Percentiles rank a stretch among this genome's conserved stretches.
phyloP scores from a whole-genome alignment of 2,329 filamentous ascomycete genomes.

The Pezicula rhizophila region DNA sequence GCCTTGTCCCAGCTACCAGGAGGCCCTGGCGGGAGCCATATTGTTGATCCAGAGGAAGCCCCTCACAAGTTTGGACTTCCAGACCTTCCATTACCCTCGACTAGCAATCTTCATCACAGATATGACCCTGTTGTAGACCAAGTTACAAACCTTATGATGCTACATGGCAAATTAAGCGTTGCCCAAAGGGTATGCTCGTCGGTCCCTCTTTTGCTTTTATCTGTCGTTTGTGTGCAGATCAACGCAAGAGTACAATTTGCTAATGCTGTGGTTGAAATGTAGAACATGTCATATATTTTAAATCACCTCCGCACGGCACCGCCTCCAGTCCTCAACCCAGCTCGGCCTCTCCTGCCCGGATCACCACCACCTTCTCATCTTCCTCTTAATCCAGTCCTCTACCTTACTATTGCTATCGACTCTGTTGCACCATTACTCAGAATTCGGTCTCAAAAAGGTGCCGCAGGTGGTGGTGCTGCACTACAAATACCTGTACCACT shows the following conservation, averaged over 20 bases:
- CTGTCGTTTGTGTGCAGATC: slow-evolving; percentile 13
- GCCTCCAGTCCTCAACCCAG: slow-evolving; percentile 67
- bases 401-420: slow-evolving; percentile 86
- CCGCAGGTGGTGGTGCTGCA: slow-evolving; percentile 78
- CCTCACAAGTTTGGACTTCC: slow-evolving; percentile 67
- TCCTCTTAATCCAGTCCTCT: slow-evolving; percentile 81
- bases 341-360: slow-evolving; percentile 67
- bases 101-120: slow-evolving; percentile 64
- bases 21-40: slow-evolving; percentile 18
- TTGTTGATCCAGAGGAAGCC: slow-evolving; percentile 11
- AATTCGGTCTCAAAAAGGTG: slow-evolving; percentile 68
- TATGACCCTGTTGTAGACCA: slow-evolving; percentile 83
- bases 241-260: neutral
- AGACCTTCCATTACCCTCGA: slow-evolving; percentile 55
- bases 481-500: slow-evolving; percentile 80
- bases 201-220: slow-evolving; percentile 18
- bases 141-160: slow-evolving; percentile 86
- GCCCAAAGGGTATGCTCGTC: slow-evolving; percentile 68
- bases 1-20: slow-evolving; percentile 25
- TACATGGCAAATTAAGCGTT: slow-evolving; percentile 78
- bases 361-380: slow-evolving; percentile 72
- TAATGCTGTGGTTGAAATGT: neutral
- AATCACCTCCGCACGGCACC: slow-evolving; percentile 78
- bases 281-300: slow-evolving; percentile 84
- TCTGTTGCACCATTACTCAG: slow-evolving; percentile 84